Percentiles rank a stretch among this genome's conserved stretches.
Conservation (phyloP, 2,329 filamentous ascomycete genomes). For the Exophiala mesophila region DNA sequence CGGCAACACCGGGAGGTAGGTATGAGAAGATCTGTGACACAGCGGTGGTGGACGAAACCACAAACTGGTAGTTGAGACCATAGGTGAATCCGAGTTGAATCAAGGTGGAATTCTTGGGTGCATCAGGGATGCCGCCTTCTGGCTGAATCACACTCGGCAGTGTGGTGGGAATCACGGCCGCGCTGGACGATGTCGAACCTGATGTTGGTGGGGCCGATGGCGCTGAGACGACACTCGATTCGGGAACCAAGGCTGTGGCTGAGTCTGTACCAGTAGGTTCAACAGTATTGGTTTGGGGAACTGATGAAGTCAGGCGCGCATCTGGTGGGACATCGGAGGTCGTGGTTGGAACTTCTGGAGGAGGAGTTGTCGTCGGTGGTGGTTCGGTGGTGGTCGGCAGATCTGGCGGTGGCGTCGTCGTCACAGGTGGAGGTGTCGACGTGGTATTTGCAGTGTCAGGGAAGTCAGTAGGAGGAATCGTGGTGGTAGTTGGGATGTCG, state of each 20-base stretch:
- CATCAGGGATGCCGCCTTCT: conserved; percentile 51
- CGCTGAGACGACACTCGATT: conserved; percentile 30
- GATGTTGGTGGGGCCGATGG: conserved; percentile 28
- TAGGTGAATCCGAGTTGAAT: conserved; percentile 83
- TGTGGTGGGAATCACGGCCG: conserved; percentile 55
- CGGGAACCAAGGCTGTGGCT: conserved; percentile 35
- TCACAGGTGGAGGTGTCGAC: conserved; percentile 20
- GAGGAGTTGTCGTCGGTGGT: conserved; percentile 1
- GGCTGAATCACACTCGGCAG: conserved; percentile 75
- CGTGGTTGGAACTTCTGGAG: not conserved
- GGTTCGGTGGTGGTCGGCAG: conserved; percentile 11
- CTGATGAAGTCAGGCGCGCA: conserved; percentile 7
- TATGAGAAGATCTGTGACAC: conserved; percentile 80
- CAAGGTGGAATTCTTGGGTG: conserved; percentile 61
- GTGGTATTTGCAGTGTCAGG: conserved; percentile 12
- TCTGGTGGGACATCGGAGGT: conserved; percentile 2
- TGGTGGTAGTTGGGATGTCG: conserved; percentile 4
- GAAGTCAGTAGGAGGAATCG: conserved; percentile 2
- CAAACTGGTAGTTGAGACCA: conserved; percentile 77
- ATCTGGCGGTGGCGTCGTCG: conserved; percentile 16
- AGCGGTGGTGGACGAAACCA: conserved; percentile 65
- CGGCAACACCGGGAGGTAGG: conserved; percentile 65
- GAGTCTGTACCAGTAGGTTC: conserved; percentile 43
- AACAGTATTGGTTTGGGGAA: conserved; percentile 26
- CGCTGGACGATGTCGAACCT: conserved; percentile 36